Evolutionary conservation across 2,329 filamentous ascomycete genomes (phyloP), one percentile per base, ranked within the genome.

Genomic region (Zasmidium citrigriseum): DNA sequence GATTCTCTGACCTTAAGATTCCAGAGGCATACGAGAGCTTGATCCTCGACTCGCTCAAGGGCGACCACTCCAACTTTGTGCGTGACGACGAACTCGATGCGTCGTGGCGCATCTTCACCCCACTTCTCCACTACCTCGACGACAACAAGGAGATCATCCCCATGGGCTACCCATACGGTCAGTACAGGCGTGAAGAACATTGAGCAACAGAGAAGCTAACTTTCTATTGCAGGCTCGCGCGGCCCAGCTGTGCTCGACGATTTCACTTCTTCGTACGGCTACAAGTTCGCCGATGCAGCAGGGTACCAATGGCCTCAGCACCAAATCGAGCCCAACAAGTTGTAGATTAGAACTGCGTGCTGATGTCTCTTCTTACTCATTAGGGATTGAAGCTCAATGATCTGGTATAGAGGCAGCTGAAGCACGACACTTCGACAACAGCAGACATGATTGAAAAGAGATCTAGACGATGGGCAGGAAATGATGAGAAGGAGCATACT

Each of bases 161-260:
- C 23, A 99, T 99, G 95, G 93, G 97, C 74, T 99, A 99, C 80
- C 93, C 96, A 67, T 99, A 99, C 75, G 95, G 95, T 97, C 80
- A 80, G 89, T 77, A 12, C n/a, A n/a, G n/a, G n/a, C n/a, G 14
- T 20, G 24, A 25, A 7, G n/a, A 23, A 10, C n/a, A 3, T 29
- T 9, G 4, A 44, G 38, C 41, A 16, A 4, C 5, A 21, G 29
- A 38, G 44, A 4, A 41, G 41, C 59, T 63, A 50, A 64, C 46
- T 49, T 53, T 34, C 45, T 23, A 56, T 29, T 21, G 57, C 68
- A 99, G 95, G 95, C 67, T 99, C 95, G 60, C 93, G 96, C 70
- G 95, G 96, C 61, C 96, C 96, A 24, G 90, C 93, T 55, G 93
- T 99, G 38, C 85, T 99, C 57, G 95, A 99, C 70, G 95, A 99